Evolutionary conservation across 495 filamentous ascomycete genomes (phyloP).

Genomic region (Hyphodiscus hymeniophilus): DNA sequence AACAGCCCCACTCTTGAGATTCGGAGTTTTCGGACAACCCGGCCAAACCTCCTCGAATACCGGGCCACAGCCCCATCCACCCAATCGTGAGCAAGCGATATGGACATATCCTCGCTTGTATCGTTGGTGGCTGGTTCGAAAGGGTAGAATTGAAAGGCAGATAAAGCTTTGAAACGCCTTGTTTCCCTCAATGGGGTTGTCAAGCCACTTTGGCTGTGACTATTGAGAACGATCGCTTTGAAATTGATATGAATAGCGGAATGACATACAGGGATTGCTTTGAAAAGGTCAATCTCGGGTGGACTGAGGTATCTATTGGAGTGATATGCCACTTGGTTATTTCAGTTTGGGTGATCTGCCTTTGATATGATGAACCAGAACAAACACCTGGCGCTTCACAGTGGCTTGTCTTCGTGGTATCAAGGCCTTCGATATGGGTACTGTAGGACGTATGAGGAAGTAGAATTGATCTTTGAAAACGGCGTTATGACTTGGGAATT

Average conservation of each 20-base stretch:
- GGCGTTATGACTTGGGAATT: slow-evolving; percentile 1
- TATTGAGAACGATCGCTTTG: slow-evolving; percentile 60
- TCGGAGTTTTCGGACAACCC: too few relatives aligned
- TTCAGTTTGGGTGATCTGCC: slow-evolving; percentile 50
- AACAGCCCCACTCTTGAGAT: too few relatives aligned
- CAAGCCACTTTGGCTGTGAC: slow-evolving; percentile 62
- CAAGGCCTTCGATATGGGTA: slow-evolving; percentile 43
- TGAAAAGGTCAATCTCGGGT: slow-evolving; percentile 52
- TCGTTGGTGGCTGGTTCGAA: slow-evolving; percentile 69
- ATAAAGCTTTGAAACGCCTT: slow-evolving; percentile 48
- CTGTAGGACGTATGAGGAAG: slow-evolving; percentile 49
- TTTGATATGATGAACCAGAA: neutral
- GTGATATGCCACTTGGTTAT: slow-evolving; percentile 63
- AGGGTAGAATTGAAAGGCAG: slow-evolving; percentile 45
- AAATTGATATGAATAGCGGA: slow-evolving; percentile 47
- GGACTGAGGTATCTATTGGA: slow-evolving; percentile 61
- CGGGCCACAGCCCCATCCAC: too few relatives aligned
- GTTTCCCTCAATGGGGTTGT: slow-evolving; percentile 49
- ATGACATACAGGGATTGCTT: slow-evolving; percentile 59
- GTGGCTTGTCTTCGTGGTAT: slow-evolving; percentile 51
- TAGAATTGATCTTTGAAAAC: slow-evolving; percentile 38
- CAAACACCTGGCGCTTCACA: slow-evolving; percentile 19
- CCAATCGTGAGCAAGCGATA: too few relatives aligned
- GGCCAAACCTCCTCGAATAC: too few relatives aligned
- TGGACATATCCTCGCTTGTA: too few relatives aligned